Evolutionary conservation across 208 protist genomes (phyloP).

Genomic region (Crithidia bombi): DNA sequence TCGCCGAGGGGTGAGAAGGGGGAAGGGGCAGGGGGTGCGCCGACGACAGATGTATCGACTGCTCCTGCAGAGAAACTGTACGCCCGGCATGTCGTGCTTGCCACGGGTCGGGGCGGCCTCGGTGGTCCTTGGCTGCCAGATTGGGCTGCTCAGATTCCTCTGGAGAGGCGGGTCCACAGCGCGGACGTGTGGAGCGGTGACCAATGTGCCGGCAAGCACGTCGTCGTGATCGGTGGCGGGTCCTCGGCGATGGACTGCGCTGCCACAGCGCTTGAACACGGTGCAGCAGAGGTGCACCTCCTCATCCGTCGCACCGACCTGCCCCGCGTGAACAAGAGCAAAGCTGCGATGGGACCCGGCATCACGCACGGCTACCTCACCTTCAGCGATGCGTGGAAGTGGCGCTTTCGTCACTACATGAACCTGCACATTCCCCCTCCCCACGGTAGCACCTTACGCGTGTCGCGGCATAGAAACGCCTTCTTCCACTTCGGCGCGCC

Average conservation of each 20-base stretch:
- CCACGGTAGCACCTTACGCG: constrained; percentile 24
- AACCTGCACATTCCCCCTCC: constrained; percentile 15
- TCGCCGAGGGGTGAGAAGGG: not conserved
- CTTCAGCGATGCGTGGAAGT: constrained; percentile 23
- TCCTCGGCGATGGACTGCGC: constrained; percentile 22
- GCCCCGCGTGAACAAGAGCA: constrained; percentile 25
- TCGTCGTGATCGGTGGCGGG: constrained; percentile 22
- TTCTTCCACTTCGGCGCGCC: constrained; percentile 19
- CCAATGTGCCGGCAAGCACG: constrained; percentile 2
- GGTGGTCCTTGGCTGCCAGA: constrained; percentile 15
- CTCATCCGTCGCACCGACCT: constrained; percentile 16
- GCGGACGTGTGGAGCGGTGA: constrained; percentile 11
- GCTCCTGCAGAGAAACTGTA: constrained; percentile 8
- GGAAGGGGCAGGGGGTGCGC: not conserved
- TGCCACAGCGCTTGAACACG: constrained; percentile 14
- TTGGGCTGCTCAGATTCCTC: constrained; percentile 9
- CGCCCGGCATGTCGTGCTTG: constrained; percentile 21
- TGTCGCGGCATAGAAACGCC: constrained; percentile 13
- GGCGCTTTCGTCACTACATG: constrained; percentile 14
- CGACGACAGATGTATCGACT: no score
- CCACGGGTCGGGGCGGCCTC: constrained; percentile 11
- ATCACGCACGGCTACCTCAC: constrained; percentile 16
- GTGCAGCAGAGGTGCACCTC: constrained; percentile 19
- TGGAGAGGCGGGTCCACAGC: constrained; percentile 16
- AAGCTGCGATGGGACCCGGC: not conserved